Conservation (phyloP, 495 filamentous ascomycete genomes). For the Parathielavia hyrcaniae region DNA sequence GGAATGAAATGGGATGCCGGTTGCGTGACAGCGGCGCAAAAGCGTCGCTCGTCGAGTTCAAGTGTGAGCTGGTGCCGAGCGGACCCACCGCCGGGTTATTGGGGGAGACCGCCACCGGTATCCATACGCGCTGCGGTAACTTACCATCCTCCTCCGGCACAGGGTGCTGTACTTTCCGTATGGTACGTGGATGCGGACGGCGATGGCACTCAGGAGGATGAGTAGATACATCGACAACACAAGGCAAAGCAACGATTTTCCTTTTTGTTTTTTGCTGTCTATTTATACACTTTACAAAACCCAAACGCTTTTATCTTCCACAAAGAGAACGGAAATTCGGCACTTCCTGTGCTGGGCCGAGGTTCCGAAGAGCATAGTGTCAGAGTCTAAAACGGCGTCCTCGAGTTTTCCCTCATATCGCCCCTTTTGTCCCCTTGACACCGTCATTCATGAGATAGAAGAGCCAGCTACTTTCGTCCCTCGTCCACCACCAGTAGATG, state of each 20-base stretch:
- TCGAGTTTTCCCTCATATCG: neutral
- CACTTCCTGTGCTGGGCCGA: conserved; percentile 4
- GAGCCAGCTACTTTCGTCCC: conserved; percentile 1
- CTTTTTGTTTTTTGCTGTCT: conserved; percentile 22
- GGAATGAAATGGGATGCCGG: no score
- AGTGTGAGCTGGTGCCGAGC: neutral
- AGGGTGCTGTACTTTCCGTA: no score
- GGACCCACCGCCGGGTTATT: no score
- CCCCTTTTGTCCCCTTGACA: conserved; percentile 8
- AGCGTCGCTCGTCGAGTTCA: neutral
- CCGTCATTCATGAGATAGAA: conserved; percentile 11
- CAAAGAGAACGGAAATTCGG: conserved; percentile 9
- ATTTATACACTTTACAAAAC: conserved; percentile 27
- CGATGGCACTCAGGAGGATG: no score
- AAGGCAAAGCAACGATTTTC: conserved; percentile 15
- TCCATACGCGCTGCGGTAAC: no score
- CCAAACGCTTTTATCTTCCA: conserved; percentile 30
- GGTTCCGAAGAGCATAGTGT: conserved; percentile 17
- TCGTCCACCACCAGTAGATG: conserved; percentile 14
- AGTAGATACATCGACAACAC: no score
- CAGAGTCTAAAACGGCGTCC: conserved; percentile 19
- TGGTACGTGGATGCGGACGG: no score
- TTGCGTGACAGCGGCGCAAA: neutral
- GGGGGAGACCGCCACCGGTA: no score
- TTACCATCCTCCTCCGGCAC: no score